Percentiles rank a stretch among this genome's conserved stretches.
Evolutionary conservation across 768 basidiomycete species (phyloP).

Genomic region (Tulasnella sp.): DNA sequence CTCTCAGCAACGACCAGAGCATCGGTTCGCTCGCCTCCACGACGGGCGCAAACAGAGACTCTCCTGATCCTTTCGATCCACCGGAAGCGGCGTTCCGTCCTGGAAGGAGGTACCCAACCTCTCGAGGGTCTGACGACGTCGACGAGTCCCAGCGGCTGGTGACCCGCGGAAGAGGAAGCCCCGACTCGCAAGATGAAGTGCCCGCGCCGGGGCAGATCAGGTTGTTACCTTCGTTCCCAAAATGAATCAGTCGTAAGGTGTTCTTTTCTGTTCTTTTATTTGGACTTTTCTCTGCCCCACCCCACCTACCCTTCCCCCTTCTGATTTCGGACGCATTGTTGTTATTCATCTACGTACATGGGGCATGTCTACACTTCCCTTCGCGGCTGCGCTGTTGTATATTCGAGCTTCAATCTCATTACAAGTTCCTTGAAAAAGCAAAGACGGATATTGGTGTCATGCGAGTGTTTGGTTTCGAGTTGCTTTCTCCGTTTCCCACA

Average conservation of each 20-base stretch:
- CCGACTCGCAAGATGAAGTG: neutral
- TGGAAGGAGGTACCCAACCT: conserved; percentile 4
- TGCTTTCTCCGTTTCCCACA: neutral
- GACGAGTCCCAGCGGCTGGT: conserved; percentile 14
- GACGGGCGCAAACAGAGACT: neutral
- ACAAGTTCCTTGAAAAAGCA: neutral
- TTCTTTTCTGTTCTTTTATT: neutral
- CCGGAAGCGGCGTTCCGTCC: conserved; percentile 7
- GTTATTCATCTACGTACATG: neutral
- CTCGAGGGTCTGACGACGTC: neutral
- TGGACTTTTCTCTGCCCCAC: neutral
- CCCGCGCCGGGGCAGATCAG: neutral
- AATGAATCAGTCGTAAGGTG: conserved; percentile 2
- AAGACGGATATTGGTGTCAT: neutral
- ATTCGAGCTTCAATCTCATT: neutral
- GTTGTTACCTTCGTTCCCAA: neutral
- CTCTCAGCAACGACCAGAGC: conserved; percentile 4
- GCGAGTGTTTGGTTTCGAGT: neutral
- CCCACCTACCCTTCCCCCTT: neutral
- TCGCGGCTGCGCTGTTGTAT: neutral
- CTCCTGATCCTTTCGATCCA: conserved; percentile 14
- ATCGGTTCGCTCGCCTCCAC: neutral
- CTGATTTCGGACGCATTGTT: neutral
- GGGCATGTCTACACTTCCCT: neutral
- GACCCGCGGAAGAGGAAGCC: neutral